Evolutionary conservation across 2,329 filamentous ascomycete species (phyloP).

Genomic region (Verticillium dahliae): DNA sequence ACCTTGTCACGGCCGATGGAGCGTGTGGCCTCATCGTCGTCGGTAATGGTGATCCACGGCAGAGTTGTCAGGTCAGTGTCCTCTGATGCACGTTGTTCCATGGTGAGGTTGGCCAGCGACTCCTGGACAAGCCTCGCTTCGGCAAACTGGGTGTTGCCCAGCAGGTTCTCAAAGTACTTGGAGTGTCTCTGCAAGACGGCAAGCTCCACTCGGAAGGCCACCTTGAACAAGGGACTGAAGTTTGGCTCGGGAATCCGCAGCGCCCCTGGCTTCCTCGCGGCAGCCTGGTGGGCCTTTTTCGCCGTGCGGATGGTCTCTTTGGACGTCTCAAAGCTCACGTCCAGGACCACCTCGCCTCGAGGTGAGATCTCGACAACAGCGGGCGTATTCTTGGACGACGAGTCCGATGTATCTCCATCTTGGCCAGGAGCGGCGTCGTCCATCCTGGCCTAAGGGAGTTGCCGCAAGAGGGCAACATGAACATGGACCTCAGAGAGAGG

Average conservation of each 20-base stretch:
- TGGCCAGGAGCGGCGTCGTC: slow-evolving; percentile 15
- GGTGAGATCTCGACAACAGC: slow-evolving; percentile 44
- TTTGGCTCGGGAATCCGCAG: slow-evolving; percentile 19
- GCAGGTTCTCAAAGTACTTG: slow-evolving; percentile 62
- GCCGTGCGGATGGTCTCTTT: slow-evolving; percentile 39
- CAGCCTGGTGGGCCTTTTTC: slow-evolving; percentile 29
- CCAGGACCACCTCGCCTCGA: slow-evolving; percentile 59
- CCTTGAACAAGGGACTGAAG: slow-evolving; percentile 28
- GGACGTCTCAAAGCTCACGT: slow-evolving; percentile 58
- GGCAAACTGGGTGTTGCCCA: slow-evolving; percentile 56
- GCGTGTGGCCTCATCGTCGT: slow-evolving; percentile 63
- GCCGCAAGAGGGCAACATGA: slow-evolving; percentile 2
- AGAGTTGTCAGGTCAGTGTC: slow-evolving; percentile 45
- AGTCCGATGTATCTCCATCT: slow-evolving; percentile 14
- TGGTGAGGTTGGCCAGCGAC: slow-evolving; percentile 41
- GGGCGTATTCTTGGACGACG: slow-evolving; percentile 16
- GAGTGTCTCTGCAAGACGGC: slow-evolving; percentile 53
- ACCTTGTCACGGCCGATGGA: slow-evolving; percentile 51
- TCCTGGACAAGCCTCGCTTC: slow-evolving; percentile 52
- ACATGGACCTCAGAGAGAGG: not conserved
- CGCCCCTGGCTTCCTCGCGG: slow-evolving; percentile 20
- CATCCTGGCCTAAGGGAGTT: slow-evolving; percentile 8
- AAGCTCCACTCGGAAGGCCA: slow-evolving; percentile 55
- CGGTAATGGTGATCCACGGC: slow-evolving; percentile 57
- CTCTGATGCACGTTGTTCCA: slow-evolving; percentile 37